Evolutionary conservation across 495 filamentous ascomycete species (phyloP), one percentile per base, ranked within the genome.

Genomic region (Tuber indicum): DNA sequence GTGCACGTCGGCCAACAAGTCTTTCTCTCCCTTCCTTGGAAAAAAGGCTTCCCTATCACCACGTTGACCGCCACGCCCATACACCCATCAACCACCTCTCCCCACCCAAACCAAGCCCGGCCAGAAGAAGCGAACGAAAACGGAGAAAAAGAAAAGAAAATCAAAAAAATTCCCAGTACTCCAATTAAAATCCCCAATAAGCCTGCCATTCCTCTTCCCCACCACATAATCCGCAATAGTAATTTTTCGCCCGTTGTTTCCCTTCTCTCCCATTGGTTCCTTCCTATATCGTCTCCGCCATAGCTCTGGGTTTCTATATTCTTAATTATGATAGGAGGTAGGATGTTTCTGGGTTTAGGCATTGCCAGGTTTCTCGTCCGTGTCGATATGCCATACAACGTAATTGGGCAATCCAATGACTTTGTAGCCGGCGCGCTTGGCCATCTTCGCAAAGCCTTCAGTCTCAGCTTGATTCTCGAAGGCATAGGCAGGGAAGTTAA

Each of bases 401-500:
- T 99, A 99, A 85, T 99, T 99, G 75, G 96, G 96, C 73, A 99
- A 87, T 47, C 96, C 96, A 75, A 91, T 88, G 49, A 99, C 96
- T 82, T 93, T 88, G 85, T 98, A 98, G 69, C 95, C 95, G 49
- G 96, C 96, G 78, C 95, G 89, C 87, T 98, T 98, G 76, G 96
- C 96, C 96, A 99, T 99, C 84, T 93, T 95, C 70, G 96, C 96
- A 82, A 99, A 99, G 7, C 96, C 96, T 85, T 99, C 96, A 8
- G 96, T 99, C 85, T 99, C 96, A 78, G 96, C 96, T 86, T 99
- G 96, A 85, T 99, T 98, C 86, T 99, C 96, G 85, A 99, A 99
- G 23, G 96, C 89, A 84, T 99, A 99, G 84, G 91, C 90, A 26
- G 96, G 96, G 86, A 99, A 99, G 85, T 99, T 99, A 86, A 99